Evolutionary conservation across 148 eudicot genomes (phyloP).

Genomic region (Camellia japonica): DNA sequence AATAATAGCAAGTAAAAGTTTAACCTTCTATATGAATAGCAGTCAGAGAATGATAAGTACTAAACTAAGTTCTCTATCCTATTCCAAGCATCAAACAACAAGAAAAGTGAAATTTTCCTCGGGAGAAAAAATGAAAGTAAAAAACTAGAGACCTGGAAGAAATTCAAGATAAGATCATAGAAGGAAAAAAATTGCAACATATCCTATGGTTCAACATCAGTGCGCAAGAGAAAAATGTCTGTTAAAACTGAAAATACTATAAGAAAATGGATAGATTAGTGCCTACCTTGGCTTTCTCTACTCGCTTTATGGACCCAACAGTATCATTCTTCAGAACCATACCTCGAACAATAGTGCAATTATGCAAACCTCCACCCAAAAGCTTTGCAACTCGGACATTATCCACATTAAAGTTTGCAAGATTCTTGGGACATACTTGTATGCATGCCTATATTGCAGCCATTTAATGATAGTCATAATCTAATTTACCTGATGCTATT

Average conservation of each 20-base stretch:
- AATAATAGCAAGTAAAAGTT: background rate
- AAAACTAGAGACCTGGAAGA: background rate
- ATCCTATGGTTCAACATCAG: conserved; percentile 1
- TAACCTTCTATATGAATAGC: background rate
- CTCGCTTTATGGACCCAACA: conserved; percentile 79
- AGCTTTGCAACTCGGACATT: conserved; percentile 89
- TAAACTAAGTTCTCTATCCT: background rate
- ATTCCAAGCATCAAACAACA: conserved; percentile 2
- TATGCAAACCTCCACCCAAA: conserved; percentile 82
- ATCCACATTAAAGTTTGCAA: conserved; percentile 86
- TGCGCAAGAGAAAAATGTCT: background rate
- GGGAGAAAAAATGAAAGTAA: background rate
- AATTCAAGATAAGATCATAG: background rate
- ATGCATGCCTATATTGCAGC: conserved; percentile 69
- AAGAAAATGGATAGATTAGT: background rate
- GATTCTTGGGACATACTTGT: conserved; percentile 94
- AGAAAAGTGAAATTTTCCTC: background rate
- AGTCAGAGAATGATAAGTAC: background rate
- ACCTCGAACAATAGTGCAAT: conserved; percentile 67
- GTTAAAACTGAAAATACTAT: background rate
- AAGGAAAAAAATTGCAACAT: background rate
- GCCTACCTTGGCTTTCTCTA: conserved; percentile 87
- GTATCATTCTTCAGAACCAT: conserved; percentile 85
- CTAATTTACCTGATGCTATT: background rate
- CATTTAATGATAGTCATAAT: conserved; percentile 4